phyloP scores from a whole-genome alignment of 164 flowering plant genomes.

The Magnolia kwangsiensis region DNA sequence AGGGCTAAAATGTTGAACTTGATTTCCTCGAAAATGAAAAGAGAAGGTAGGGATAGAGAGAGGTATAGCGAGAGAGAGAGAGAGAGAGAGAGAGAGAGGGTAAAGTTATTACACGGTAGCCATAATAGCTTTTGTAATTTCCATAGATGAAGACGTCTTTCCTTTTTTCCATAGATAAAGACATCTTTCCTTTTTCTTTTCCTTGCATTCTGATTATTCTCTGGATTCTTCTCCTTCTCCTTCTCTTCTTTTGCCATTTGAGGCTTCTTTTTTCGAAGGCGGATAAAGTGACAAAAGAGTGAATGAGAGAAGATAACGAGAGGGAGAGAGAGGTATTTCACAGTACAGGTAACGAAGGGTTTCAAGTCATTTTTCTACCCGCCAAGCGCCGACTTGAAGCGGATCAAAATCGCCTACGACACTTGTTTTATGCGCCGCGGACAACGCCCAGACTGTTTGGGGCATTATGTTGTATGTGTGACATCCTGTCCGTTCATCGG shows the following conservation, averaged over 20 bases:
- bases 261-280: background rate
- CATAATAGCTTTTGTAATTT: conserved; percentile 77
- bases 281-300: background rate
- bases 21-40: background rate
- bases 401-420: too few species aligned
- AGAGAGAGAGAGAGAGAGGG: background rate
- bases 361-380: too few species aligned
- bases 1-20: background rate
- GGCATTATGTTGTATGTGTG: too few species aligned
- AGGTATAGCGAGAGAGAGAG: background rate
- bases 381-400: too few species aligned
- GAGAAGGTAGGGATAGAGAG: background rate
- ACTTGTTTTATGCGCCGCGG: too few species aligned
- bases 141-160: conserved; percentile 66
- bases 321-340: background rate
- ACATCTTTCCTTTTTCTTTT: conserved; percentile 20
- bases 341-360: background rate
- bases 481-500: too few species aligned
- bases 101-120: conserved; percentile 55
- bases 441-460: too few species aligned
- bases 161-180: background rate
- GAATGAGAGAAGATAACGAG: background rate
- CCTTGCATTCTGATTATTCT: background rate
- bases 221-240: conserved; percentile 17
- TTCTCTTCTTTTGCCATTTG: background rate